Base-by-base conservation (phyloP, 805 yeast genomes). In the Candida xyloterini region DNA sequence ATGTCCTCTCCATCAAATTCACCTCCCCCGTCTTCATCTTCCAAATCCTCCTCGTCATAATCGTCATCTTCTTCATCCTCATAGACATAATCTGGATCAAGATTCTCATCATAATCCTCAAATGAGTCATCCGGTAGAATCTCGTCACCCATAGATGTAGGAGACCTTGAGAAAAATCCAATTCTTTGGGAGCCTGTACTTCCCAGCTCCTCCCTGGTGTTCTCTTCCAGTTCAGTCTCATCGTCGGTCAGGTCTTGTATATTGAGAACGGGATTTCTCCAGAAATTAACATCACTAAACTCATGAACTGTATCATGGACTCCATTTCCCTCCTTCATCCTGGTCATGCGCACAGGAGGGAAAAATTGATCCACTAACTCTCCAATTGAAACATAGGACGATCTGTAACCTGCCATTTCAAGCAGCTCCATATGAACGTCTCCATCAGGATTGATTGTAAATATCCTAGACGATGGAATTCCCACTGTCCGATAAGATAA, bases 381-480 rank as follows among this genome's bases (percentile, higher is more conserved):
- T 31, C 93, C 86, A 55, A 93, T 91, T 48, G 81, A 81, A 35
- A 93, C 78, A 59, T 93, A 93, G 0, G 95, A 81, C 37, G 93
- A 81, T 56, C 77, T 84, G 61, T 85, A 87, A 2, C 99, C 99
- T 0, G 97, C 95, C 55, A 93, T 70, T 59, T 93, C 98, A 39
- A 93, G 69, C 48, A 93, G 72, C 63, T 93, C 99, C 95, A 93
- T 84, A 67, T 88, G 96, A 29, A 93, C 99, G 50, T 93, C 98
- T 2, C 97, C 96, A 47, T 86, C 88, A 1, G 98, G 90, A 55
- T 93, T 91, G 53, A 93, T 93, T 7, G 99, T 93, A 59, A 93
- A 93, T 28, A 93, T 90, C 46, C 96, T 71, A 27, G 96, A 91
- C 14, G 95, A 80, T 2, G 99, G 98, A 8, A 93, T 85, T 4